Percentiles rank a stretch among this genome's conserved stretches.
phyloP scores from a whole-genome alignment of 257 asterid species.

The Penstemon davidsonii region DNA sequence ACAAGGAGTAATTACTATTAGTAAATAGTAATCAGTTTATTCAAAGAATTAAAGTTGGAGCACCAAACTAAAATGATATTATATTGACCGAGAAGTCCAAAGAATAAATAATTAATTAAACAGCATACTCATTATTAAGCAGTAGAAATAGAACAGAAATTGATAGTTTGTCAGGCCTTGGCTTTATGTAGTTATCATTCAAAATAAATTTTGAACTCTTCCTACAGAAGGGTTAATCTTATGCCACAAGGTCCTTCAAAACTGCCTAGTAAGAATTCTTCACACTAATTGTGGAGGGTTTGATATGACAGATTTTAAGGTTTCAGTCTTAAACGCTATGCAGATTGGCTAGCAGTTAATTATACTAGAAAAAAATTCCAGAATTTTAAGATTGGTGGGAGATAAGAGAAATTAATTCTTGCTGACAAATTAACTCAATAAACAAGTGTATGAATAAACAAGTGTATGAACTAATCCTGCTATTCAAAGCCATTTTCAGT shows the following conservation, averaged over 20 bases:
- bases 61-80: neutral
- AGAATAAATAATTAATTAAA: neutral
- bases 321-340: neutral
- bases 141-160: neutral
- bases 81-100: neutral
- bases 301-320: slow-evolving; percentile 5
- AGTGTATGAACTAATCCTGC: neutral
- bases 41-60: neutral
- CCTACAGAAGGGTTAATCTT: slow-evolving; percentile 1
- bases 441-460: slow-evolving; percentile 8
- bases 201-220: neutral
- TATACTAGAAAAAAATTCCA: neutral
- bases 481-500: slow-evolving; percentile 10
- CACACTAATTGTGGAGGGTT: neutral
- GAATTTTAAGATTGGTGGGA: neutral
- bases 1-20: neutral
- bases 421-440: slow-evolving; percentile 5
- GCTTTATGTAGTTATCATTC: neutral
- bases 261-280: neutral
- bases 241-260: slow-evolving; percentile 8
- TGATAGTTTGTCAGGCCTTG: neutral
- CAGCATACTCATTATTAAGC: slow-evolving; percentile 3
- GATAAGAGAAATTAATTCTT: slow-evolving; percentile 1
- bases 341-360: slow-evolving; percentile 12
- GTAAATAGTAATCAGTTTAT: neutral